Evolutionary conservation across 495 filamentous ascomycete genomes (phyloP), one percentile per base, ranked within the genome.

Genomic region (Pseudoneurospora amorphoporcata): DNA sequence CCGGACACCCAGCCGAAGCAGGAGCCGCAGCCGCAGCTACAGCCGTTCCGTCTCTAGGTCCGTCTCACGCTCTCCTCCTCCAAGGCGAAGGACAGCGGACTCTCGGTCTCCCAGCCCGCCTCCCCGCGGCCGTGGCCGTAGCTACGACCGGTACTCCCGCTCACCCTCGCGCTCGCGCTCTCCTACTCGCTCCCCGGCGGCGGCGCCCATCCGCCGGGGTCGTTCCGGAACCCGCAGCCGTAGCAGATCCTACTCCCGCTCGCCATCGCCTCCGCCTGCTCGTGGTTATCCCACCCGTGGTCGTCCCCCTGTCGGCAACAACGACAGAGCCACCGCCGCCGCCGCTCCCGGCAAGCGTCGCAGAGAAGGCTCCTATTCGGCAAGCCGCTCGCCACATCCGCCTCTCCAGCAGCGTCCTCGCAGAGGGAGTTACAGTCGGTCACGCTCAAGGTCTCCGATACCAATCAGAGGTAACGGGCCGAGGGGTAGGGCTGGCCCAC

Each of bases 51-150:
- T 70, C 8, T 81, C 80, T 1, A 72, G 72, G 6, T 81, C 80
- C 12, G 70, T 53, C 19, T 78, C 80, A 29, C 75, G 73, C 39
- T 82, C 82, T 43, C 80, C 81, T 10, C 72, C 79, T 4, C 78
- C 79, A 3, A 75, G 79, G 29, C 78, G 75, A 3, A 76, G 73
- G 4, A 69, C 75, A 39, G 72, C 73, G 17, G 79, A 77, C 45
- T 79, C 81, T 7, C 73, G 76, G 53, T 81, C 81, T 37, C 72
- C 61, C 47, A 82, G 77, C 71, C 81, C 80, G 17, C 73, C 77
- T 39, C 75, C 73, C 69, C 58, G 75, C 38, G 10, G 69, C 45
- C 71, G 74, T n/a, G 70, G 70, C 23, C 41, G 69, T 37, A 74
- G 75, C 65, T 74, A 74, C 42, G 75, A 70, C 71, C 72, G 77